These are phyloP conservation scores for Leccinum broughii DNA, from an alignment of 768 basidiomycete species.

Conservation along the genomic window DNA sequence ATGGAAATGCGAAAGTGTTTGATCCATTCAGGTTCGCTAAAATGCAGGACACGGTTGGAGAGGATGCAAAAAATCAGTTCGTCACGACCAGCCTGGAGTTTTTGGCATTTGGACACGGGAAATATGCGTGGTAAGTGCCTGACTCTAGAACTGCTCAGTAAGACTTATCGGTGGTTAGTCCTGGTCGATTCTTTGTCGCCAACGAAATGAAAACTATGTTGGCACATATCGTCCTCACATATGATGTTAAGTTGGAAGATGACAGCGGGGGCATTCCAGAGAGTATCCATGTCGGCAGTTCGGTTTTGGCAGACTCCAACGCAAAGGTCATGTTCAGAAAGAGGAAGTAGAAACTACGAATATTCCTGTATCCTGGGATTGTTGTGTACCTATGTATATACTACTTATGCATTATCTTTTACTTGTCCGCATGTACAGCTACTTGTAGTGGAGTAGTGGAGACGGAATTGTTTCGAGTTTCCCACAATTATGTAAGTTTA, in stretches of 20 bases:
- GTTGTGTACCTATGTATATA: not conserved
- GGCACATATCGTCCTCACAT: constrained; percentile 40
- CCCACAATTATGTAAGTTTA: not conserved
- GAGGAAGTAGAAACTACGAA: not conserved
- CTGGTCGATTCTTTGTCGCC: constrained; percentile 41
- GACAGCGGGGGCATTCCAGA: not conserved
- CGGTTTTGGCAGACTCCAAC: not conserved
- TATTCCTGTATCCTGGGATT: not conserved
- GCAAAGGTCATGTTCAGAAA: constrained; percentile 7
- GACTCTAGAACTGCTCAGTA: not conserved
- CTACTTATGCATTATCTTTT: not conserved
- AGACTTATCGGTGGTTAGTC: not conserved
- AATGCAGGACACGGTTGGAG: constrained; percentile 34
- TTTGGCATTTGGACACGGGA: not conserved
- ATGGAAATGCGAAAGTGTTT: constrained; percentile 38
- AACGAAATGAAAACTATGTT: constrained; percentile 45
- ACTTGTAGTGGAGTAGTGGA: not conserved
- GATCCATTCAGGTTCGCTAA: constrained; percentile 49
- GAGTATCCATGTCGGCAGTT: not conserved
- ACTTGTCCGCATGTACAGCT: too few species aligned
- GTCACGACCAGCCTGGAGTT: not conserved
- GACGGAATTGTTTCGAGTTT: not conserved
- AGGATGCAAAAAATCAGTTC: constrained; percentile 26
- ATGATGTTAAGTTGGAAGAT: constrained; percentile 9
- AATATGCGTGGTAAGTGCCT: constrained; percentile 9